A percentile compares a stretch with the other conserved stretches of the same genome.
Evolutionary conservation across 495 filamentous ascomycete species (phyloP).

Genomic region (Hypomontagnella submonticulosa): DNA sequence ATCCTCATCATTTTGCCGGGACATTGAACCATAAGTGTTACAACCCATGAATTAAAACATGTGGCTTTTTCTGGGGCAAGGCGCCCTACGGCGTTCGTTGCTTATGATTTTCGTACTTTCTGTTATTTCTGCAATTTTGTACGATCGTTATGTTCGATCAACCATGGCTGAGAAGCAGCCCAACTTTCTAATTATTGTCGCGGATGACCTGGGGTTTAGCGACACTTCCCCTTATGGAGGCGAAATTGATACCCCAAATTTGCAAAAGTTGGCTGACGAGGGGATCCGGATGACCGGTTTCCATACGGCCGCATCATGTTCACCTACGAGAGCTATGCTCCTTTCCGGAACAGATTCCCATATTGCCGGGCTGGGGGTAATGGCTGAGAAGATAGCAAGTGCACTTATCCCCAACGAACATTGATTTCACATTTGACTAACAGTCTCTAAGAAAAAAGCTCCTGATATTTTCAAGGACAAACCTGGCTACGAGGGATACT

Average conservation of each 20-base stretch:
- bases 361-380: constrained; percentile 57
- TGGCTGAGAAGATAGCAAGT: constrained; percentile 52
- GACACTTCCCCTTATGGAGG: constrained; percentile 70
- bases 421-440: constrained; percentile 6
- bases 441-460: constrained; percentile 41
- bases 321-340: constrained; percentile 69
- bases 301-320: constrained; percentile 71
- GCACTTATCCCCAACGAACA: constrained; percentile 20
- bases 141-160: constrained; percentile 17
- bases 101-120: constrained; percentile 23
- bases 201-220: constrained; percentile 72
- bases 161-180: constrained; percentile 36
- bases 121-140: constrained; percentile 29
- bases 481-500: constrained; percentile 71
- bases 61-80: constrained; percentile 29
- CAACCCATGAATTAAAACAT: constrained; percentile 11
- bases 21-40: constrained; percentile 11
- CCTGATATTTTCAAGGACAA: constrained; percentile 52
- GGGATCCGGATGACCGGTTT: constrained; percentile 70
- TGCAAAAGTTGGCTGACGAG: constrained; percentile 63
- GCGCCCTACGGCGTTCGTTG: constrained; percentile 11
- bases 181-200: constrained; percentile 70
- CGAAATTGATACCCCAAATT: constrained; percentile 70
- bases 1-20: constrained; percentile 37
- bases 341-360: constrained; percentile 63